Evolutionary conservation across 441 rosid genomes (phyloP), one percentile per base, ranked within the genome.

Genomic region (Aleurites moluccanus): DNA sequence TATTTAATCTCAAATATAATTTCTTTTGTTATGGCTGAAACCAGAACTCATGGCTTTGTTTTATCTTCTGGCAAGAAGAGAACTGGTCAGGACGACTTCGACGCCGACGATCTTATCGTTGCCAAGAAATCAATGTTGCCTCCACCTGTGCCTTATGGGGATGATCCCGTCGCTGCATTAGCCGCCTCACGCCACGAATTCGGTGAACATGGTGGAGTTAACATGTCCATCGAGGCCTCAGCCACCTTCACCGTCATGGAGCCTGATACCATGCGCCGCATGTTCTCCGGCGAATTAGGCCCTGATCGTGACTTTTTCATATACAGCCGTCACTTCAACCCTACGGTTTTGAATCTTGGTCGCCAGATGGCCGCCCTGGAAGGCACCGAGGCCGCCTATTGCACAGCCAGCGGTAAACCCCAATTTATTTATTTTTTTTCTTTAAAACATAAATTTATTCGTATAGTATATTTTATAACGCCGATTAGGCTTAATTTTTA

Each of bases 311-410:
- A 91, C 78, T 95, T 93, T 85, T 95, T 87, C 82, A 87, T 93
- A 33, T 76, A 76, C n/a, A 76, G 79, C 59, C 75, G 79, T 23
- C 79, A 76, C 70, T 70, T 70, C 9, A 95, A 95, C 84, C 99
- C 98, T 44, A 93, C 99, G 35, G 98, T 95, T 20, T 82, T 93
- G 68, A 91, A 86, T 73, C 97, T 95, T 65, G 79, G 96, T 85
- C 98, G 97, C 50, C 93, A 87, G 88, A 93, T 95, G 97, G 99
- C 99, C n/a, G 93, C 98, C 70, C 89, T 94, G 3, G 99, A 94
- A 82, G 96, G 91, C 72, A 94, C 99, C 23, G 90, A 94, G 83
- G 99, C 98, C 27, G 99, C 98, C 59, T 94, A 94, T 60, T 94
- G 97, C 87, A 94, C 99, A 47, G 86, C 99, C 25, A 94, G 99